These are phyloP conservation scores for Epichloe sp. DNA, from an alignment of 2,329 filamentous ascomycete genomes.

Conservation along the genomic window DNA sequence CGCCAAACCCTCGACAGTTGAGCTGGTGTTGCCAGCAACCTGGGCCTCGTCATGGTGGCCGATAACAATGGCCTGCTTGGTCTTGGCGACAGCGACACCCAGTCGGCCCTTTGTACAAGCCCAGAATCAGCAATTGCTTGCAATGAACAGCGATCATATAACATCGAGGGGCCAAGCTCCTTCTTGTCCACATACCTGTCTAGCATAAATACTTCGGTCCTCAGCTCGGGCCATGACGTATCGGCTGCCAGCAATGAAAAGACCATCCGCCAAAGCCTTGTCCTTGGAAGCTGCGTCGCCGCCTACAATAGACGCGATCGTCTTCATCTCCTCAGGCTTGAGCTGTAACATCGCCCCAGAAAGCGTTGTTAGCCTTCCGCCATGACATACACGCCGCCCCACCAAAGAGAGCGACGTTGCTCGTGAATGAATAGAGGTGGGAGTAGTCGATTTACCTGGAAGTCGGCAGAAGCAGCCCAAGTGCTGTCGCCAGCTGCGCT, in stretches of 20 bases:
- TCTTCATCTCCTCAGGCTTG: conserved; percentile 44
- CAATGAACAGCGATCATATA: not conserved
- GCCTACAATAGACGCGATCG: conserved; percentile 38
- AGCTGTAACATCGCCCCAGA: conserved; percentile 13
- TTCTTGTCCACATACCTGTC: conserved; percentile 49
- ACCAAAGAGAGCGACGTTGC: not conserved
- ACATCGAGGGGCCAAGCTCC: no score
- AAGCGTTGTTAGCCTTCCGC: not conserved
- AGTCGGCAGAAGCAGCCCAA: conserved; percentile 60
- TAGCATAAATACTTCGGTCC: conserved; percentile 69
- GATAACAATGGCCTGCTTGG: conserved; percentile 76
- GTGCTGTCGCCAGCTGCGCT: conserved; percentile 66
- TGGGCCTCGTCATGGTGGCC: conserved; percentile 68
- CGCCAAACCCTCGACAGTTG: conserved; percentile 68
- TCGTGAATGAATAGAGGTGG: not conserved
- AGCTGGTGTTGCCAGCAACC: conserved; percentile 62
- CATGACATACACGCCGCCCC: not conserved
- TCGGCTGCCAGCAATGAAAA: conserved; percentile 64
- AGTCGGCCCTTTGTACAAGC: conserved; percentile 47
- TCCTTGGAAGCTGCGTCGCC: conserved; percentile 37
- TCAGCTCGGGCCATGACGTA: conserved; percentile 68
- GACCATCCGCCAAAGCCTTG: conserved; percentile 56
- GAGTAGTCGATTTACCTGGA: conserved; percentile 48
- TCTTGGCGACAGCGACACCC: conserved; percentile 75
- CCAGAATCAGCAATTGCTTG: not conserved